Evolutionary conservation across 2,329 filamentous ascomycete species (phyloP).

Genomic region (Claviceps pazoutovae): DNA sequence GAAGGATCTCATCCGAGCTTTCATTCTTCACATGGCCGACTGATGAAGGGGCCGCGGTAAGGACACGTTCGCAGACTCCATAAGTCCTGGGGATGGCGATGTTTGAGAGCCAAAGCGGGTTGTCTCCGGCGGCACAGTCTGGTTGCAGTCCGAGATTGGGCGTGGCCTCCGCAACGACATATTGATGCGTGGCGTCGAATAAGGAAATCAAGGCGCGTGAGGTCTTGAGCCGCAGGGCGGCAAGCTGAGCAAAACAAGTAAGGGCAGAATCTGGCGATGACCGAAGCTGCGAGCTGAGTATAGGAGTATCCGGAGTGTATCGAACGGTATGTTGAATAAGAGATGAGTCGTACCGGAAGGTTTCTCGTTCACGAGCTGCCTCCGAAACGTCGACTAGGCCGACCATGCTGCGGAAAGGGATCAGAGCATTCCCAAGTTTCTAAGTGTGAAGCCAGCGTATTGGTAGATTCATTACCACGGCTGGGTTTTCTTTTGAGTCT

Average conservation of each 20-base stretch:
- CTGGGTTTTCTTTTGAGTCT: background rate
- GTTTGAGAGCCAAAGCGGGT: slow-evolving; percentile 10
- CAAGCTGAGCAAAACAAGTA: slow-evolving; percentile 33
- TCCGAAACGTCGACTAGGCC: slow-evolving; percentile 1
- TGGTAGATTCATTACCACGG: background rate
- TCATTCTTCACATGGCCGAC: background rate
- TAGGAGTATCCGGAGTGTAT: background rate
- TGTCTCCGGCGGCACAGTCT: background rate
- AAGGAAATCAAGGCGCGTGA: slow-evolving; percentile 30
- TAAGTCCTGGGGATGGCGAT: slow-evolving; percentile 13
- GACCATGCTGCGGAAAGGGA: background rate
- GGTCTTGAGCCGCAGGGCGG: slow-evolving; percentile 25
- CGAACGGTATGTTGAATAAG: background rate
- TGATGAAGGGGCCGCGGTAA: background rate
- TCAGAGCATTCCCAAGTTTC: background rate
- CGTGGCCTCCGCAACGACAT: slow-evolving; percentile 33
- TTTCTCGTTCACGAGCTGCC: slow-evolving; percentile 3
- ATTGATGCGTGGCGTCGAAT: slow-evolving; percentile 30
- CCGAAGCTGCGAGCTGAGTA: slow-evolving; percentile 7
- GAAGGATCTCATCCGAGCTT: background rate
- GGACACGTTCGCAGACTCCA: slow-evolving; percentile 1
- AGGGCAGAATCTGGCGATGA: slow-evolving; percentile 21
- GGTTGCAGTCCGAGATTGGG: slow-evolving; percentile 3
- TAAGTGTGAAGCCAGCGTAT: no score
- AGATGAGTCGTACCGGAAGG: slow-evolving; percentile 1